Base-by-base conservation (phyloP, 2,329 filamentous ascomycete species). In the Penicillium sp. region DNA sequence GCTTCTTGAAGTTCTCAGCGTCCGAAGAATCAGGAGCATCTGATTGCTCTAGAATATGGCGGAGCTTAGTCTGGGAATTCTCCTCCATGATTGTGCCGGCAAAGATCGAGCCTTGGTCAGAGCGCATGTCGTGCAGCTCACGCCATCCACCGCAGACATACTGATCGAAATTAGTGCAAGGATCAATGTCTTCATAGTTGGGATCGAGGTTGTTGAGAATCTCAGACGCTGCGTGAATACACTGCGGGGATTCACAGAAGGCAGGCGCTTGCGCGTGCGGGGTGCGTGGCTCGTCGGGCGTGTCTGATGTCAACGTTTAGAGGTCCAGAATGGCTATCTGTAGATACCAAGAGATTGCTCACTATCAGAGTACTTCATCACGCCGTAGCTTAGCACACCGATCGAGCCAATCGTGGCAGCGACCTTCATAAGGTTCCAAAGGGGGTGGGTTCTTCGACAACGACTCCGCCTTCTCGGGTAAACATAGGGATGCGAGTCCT, bases 81-180 rank as follows among this genome's bases (percentile, higher is more conserved):
- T 88, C 85, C 18, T 72, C 73, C 81, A 88, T 84, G 54, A 83
- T 76, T 2, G 79, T 82, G 23, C 80, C 79, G 2, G 85, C 82
- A 54, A 85, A 86, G 31, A 79, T 79, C 59, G 80, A 78, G 31
- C 81, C 79, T 56, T 85, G 81, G 63, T 89, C 86, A 3, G 83
- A 73, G 3, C 85, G 81, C 52, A 89, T 79, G 61, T 88, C 85
- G 70, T 88, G 81, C 9, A 75, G 77, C 21, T 82, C 76, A 47
- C 80, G 76, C 81, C 85, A 89, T 10, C 86, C 86, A 50, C 84
- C 85, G 61, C 86, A 89, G 18, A 84, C 84, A 51, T 85, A 79
- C 65, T 85, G 76, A 54, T 88, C 84, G 54, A 90, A 90, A 63
- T 88, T 72, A n/a, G 76, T 80, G 61, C 87, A 90, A 1, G 87